Percentiles rank a stretch among this genome's conserved stretches.
Evolutionary conservation across 768 basidiomycete species (phyloP).

Genomic region (Dioszegia aurantiaca): DNA sequence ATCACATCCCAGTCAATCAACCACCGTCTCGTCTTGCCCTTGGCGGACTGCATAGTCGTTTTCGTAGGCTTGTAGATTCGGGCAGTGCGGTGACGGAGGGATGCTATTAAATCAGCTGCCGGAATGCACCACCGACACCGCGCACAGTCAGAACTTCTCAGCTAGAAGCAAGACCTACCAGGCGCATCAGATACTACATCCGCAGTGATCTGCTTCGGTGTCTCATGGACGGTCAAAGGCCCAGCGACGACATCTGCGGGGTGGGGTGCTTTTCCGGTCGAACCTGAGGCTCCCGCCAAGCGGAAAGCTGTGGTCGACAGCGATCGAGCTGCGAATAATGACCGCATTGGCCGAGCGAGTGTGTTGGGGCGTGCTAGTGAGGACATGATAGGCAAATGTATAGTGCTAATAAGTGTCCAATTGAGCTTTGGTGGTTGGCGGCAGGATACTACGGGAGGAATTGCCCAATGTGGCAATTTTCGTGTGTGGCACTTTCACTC

Average conservation of each 20-base stretch:
- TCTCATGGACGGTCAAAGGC: constrained; percentile 23
- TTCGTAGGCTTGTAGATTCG: constrained; percentile 90
- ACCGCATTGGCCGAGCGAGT: background rate
- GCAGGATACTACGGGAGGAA: background rate
- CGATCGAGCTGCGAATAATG: background rate
- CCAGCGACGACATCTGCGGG: constrained; percentile 31
- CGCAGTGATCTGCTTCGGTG: constrained; percentile 65
- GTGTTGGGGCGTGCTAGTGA: background rate
- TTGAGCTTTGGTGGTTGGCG: background rate
- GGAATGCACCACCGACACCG: no score
- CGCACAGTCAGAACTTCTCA: background rate
- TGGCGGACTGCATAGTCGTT: constrained; percentile 92
- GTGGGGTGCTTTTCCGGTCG: constrained; percentile 7
- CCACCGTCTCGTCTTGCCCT: constrained; percentile 82
- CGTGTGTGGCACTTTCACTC: background rate
- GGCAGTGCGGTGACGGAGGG: constrained; percentile 80
- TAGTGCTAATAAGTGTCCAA: background rate
- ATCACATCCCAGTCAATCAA: constrained; percentile 90
- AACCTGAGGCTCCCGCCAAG: background rate
- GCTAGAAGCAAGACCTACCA: constrained; percentile 57
- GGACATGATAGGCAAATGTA: background rate
- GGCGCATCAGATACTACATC: constrained; percentile 85
- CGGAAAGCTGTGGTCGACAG: constrained; percentile 1
- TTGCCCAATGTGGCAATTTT: background rate
- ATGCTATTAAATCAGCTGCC: constrained; percentile 56